Base-by-base conservation (phyloP, 768 basidiomycete species). In the Boletus reticuloceps region DNA sequence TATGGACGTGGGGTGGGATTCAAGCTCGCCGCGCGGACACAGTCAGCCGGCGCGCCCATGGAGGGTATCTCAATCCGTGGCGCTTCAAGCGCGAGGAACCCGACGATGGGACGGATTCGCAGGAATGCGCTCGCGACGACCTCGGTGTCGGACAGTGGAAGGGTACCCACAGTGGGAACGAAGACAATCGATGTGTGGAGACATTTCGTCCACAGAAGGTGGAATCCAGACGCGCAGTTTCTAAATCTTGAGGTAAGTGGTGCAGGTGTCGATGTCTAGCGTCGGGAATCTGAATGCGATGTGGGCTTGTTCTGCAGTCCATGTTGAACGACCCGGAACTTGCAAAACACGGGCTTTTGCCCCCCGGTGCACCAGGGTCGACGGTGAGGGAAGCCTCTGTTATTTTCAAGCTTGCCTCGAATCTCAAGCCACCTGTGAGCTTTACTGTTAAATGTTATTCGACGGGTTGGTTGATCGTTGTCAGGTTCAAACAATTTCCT, bases 401-500 rank as follows among this genome's bases (percentile, higher is more conserved):
- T 11, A 85, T 98, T 43, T 94, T 94, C 78, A 94, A 94, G 70
- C 77, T 95, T 12, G 91, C 94, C 1, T 79, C 82, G 19, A 80
- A 87, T 61, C 81, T 94, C 50, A 84, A 82, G 59, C 93, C 94
- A 37, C 79, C 83, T 53, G 91, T 91, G 63, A 51, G 77, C 64
- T 25, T 49, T 16, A 27, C 5, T 25, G 3, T 19, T 41, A 53
- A 17, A 20, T 9, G 34, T 20, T 8, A 4, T 40, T 14, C 4
- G 3, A 39, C 6, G 11, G 13, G n/a, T 43, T 37, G 31, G 38
- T 22, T 46, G 50, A 60, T 27, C 22, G 4, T 53, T 42, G 12
- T 47, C 39, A 89, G 86, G 81, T 88, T 38, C 80, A 86, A 68
- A 94, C 94, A 0, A 72, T 98, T 13, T 95, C 93, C 0, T 77